Conservation (phyloP, 2,329 filamentous ascomycete species). For the Rhinocladiella mackenziei region DNA sequence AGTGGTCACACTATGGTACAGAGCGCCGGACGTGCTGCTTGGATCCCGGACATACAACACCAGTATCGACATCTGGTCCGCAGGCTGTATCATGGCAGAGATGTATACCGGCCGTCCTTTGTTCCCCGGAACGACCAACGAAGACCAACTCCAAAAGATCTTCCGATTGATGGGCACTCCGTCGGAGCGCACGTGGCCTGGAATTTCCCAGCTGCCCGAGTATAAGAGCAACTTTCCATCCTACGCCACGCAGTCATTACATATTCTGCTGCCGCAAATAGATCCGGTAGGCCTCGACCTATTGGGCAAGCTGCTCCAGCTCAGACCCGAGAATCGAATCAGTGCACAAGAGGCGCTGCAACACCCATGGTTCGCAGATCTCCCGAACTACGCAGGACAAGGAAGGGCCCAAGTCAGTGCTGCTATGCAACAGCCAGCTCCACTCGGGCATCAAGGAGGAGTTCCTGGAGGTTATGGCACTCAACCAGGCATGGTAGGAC, state of each 20-base stretch:
- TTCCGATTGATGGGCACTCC: conserved; percentile 98
- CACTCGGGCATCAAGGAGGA: conserved; percentile 19
- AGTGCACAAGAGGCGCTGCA: conserved; percentile 80
- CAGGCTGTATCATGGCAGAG: conserved; percentile 99
- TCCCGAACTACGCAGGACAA: conserved; percentile 35
- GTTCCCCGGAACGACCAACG: conserved; percentile 96
- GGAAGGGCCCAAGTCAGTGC: conserved; percentile 17
- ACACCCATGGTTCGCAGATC: conserved; percentile 84
- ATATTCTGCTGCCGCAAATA: conserved; percentile 82
- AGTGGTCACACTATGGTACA: conserved; percentile 57
- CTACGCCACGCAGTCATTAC: conserved; percentile 86
- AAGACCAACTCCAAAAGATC: conserved; percentile 94
- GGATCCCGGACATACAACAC: conserved; percentile 97
- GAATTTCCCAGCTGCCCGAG: conserved; percentile 91
- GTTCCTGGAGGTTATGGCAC: conserved; percentile 23
- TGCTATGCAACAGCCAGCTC: conserved; percentile 21
- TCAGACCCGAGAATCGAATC: conserved; percentile 86
- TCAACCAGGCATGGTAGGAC: conserved; percentile 26
- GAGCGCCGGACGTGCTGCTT: conserved; percentile 89
- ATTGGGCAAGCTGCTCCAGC: conserved; percentile 83
- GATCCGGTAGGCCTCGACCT: conserved; percentile 83
- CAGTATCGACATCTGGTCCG: conserved; percentile 99
- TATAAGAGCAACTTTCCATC: conserved; percentile 95
- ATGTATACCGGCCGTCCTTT: conserved; percentile 96
- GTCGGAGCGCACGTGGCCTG: conserved; percentile 91